phyloP scores from a whole-genome alignment of 177 flowering plant species.

The Vitis hybrid region DNA sequence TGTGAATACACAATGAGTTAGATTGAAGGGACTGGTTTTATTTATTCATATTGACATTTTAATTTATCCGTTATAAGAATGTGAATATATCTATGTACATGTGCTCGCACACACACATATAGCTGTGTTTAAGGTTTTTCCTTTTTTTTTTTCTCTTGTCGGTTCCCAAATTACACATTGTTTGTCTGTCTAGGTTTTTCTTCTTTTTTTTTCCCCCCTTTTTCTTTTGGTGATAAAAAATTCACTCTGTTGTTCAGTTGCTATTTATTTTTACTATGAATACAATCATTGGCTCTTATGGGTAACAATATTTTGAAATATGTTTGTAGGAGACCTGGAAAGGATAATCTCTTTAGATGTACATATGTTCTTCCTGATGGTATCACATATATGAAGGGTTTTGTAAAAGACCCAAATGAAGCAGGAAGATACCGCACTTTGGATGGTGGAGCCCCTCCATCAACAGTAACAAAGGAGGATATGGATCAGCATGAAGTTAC shows the following conservation, averaged over 20 bases:
- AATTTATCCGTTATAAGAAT: too few species aligned
- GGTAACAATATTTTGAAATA: not conserved
- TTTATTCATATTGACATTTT: too few species aligned
- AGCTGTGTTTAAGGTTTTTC: too few species aligned
- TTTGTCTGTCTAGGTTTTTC: too few species aligned
- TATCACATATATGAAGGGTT: slow-evolving; percentile 74
- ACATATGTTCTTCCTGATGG: slow-evolving; percentile 97
- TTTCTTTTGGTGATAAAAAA: too few species aligned
- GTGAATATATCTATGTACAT: too few species aligned
- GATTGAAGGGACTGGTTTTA: not conserved
- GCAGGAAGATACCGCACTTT: slow-evolving; percentile 57
- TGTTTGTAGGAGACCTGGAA: slow-evolving; percentile 62
- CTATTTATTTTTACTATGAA: not conserved
- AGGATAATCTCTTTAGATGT: slow-evolving; percentile 66
- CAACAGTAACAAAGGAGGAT: slow-evolving; percentile 21
- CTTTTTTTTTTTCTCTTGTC: too few species aligned
- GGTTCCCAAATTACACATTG: too few species aligned
- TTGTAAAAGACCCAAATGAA: slow-evolving; percentile 71
- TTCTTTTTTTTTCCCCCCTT: too few species aligned
- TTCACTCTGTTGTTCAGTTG: not conserved
- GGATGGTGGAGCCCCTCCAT: slow-evolving; percentile 26
- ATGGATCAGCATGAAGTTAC: slow-evolving; percentile 24
- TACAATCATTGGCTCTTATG: not conserved
- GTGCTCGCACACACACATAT: too few species aligned
- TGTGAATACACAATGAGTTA: not conserved